Conservation (phyloP, 2,329 filamentous ascomycete species). For the Ascochyta pisi region DNA sequence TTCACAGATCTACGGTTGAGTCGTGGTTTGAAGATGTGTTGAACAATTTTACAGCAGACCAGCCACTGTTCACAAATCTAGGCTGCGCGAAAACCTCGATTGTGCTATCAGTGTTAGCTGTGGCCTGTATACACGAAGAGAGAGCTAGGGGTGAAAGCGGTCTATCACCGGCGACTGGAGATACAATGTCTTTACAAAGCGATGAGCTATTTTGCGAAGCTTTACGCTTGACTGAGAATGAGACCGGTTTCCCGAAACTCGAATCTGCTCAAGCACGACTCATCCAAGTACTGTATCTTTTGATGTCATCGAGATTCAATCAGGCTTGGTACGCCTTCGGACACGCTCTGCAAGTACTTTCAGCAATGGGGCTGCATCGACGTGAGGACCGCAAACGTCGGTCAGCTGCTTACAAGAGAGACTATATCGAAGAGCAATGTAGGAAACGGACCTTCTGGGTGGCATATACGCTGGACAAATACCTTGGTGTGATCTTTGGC, state of each 20-base stretch:
- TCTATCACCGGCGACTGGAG: constrained; percentile 35
- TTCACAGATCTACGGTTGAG: constrained; percentile 61
- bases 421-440: constrained; percentile 60
- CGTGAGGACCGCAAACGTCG: constrained; percentile 43
- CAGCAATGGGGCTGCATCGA: constrained; percentile 52
- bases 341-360: constrained; percentile 60
- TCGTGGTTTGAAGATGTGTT: constrained; percentile 48
- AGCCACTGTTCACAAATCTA: constrained; percentile 50
- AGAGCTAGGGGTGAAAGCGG: constrained; percentile 39
- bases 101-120: constrained; percentile 50
- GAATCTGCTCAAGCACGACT: constrained; percentile 64
- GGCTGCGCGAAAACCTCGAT: constrained; percentile 54
- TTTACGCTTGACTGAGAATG: constrained; percentile 50
- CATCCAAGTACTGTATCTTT: constrained; percentile 63
- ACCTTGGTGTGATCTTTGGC: constrained; percentile 66
- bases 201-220: constrained; percentile 53
- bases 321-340: constrained; percentile 67
- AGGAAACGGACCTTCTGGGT: constrained; percentile 68
- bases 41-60: constrained; percentile 16
- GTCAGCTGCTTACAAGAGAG: constrained; percentile 22
- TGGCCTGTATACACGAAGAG: constrained; percentile 56
- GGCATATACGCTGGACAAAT: constrained; percentile 67
- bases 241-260: constrained; percentile 60
- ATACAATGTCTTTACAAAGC: constrained; percentile 35
- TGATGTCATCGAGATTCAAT: constrained; percentile 64